Evolutionary conservation across 192 early-diverging fungal genomes (phyloP).

Genomic region (Radiomyces spectabilis): DNA sequence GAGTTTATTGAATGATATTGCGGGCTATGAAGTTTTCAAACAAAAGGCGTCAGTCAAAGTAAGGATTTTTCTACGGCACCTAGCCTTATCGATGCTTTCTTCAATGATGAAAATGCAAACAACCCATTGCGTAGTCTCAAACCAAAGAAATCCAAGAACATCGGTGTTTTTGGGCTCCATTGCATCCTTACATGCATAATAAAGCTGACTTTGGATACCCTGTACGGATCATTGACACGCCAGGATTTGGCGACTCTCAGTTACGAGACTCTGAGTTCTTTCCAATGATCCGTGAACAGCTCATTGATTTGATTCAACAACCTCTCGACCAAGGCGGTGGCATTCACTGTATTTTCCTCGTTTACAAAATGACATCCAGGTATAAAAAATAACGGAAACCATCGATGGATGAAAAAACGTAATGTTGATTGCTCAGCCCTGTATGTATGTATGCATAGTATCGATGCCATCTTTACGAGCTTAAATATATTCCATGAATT

Average conservation of each 20-base stretch:
- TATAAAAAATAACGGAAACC: slow-evolving; percentile 3
- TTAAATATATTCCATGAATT: background rate
- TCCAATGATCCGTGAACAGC: background rate
- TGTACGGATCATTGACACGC: slow-evolving; percentile 15
- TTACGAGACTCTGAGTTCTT: slow-evolving; percentile 6
- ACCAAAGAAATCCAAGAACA: slow-evolving; percentile 4
- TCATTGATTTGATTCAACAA: background rate
- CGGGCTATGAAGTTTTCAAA: slow-evolving; percentile 30
- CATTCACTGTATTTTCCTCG: slow-evolving; percentile 8
- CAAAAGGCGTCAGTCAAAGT: slow-evolving; percentile 34
- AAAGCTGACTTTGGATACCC: slow-evolving; percentile 6
- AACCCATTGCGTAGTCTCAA: background rate
- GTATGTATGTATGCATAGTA: background rate
- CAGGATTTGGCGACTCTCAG: slow-evolving; percentile 20
- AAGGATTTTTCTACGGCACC: too few species aligned
- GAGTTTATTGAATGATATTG: slow-evolving; percentile 37
- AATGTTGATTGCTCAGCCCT: background rate
- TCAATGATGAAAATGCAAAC: background rate
- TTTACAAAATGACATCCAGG: slow-evolving; percentile 13
- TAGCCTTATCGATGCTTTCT: too few species aligned
- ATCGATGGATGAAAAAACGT: too few species aligned
- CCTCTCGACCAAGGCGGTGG: background rate
- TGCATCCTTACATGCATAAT: slow-evolving; percentile 8
- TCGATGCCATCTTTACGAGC: background rate
- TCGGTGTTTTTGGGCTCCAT: slow-evolving; percentile 9